These are phyloP conservation scores for Leishmania amazonensis DNA, from an alignment of 208 protist species.

Conservation along the genomic window DNA sequence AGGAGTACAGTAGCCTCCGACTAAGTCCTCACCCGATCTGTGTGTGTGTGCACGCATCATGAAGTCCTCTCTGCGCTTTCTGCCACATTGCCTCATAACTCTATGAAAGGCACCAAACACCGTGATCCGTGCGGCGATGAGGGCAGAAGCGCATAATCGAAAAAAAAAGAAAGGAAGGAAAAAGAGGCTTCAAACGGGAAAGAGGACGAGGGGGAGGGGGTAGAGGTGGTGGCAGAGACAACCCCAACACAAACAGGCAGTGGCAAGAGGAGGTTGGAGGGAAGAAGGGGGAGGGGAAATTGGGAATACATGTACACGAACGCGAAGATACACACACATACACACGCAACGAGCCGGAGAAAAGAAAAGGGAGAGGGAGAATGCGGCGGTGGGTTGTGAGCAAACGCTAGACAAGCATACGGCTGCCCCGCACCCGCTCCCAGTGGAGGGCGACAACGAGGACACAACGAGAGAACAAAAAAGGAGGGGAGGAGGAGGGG, in stretches of 20 bases:
- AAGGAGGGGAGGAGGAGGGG: not conserved
- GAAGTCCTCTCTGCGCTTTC: not conserved
- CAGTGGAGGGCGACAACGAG: conserved; percentile 1
- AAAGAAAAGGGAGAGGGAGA: not conserved
- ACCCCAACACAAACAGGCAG: not conserved
- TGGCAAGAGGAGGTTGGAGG: not conserved
- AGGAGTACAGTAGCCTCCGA: not conserved
- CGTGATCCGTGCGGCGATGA: not conserved
- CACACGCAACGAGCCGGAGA: not conserved
- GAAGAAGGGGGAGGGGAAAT: not conserved
- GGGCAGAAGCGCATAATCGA: conserved; percentile 6
- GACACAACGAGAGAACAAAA: not conserved
- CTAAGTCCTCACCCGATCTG: not conserved
- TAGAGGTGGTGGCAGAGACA: not conserved
- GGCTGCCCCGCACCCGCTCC: not conserved
- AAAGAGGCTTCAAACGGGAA: not conserved
- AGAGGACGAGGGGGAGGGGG: not conserved
- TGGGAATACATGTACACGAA: not conserved
- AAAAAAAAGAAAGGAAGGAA: not conserved
- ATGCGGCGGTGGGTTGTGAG: not conserved
- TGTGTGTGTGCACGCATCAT: not conserved
- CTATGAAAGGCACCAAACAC: not conserved
- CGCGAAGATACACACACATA: not conserved
- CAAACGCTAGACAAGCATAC: not conserved
- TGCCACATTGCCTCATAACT: not conserved